These are phyloP conservation scores for Trypanosoma melophagium DNA, from an alignment of 208 protist species.

Conservation along the genomic window DNA sequence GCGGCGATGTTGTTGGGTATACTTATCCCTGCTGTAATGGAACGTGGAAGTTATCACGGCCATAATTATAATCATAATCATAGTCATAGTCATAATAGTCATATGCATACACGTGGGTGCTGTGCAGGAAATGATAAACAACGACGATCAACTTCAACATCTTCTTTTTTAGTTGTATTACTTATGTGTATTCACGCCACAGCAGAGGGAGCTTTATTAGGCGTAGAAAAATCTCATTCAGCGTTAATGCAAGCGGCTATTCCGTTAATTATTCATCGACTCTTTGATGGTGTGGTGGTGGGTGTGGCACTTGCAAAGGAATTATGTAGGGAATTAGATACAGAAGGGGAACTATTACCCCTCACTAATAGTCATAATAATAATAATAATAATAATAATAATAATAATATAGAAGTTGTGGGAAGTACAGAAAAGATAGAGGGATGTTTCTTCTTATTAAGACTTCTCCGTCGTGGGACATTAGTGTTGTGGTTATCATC, in stretches of 20 bases:
- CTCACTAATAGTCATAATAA: no score
- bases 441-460: no score
- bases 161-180: constrained; percentile 40
- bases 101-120: no score
- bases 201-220: constrained; percentile 65
- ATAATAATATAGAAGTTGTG: no score
- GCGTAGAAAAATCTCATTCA: constrained; percentile 33
- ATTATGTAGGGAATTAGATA: constrained; percentile 1
- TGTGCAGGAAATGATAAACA: not conserved
- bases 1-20: constrained; percentile 51
- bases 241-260: constrained; percentile 41
- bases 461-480: not conserved
- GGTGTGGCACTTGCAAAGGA: constrained; percentile 69
- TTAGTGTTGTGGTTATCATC: not conserved
- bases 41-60: constrained; percentile 15
- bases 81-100: not conserved
- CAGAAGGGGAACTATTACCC: no score
- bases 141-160: constrained; percentile 2
- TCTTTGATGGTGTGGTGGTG: constrained; percentile 74
- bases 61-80: not conserved
- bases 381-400: no score
- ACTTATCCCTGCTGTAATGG: constrained; percentile 61
- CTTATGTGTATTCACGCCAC: constrained; percentile 75
- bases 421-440: no score
- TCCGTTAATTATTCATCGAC: constrained; percentile 61